phyloP scores from a whole-genome alignment of 768 basidiomycete genomes.

The Dentipellis sp. region DNA sequence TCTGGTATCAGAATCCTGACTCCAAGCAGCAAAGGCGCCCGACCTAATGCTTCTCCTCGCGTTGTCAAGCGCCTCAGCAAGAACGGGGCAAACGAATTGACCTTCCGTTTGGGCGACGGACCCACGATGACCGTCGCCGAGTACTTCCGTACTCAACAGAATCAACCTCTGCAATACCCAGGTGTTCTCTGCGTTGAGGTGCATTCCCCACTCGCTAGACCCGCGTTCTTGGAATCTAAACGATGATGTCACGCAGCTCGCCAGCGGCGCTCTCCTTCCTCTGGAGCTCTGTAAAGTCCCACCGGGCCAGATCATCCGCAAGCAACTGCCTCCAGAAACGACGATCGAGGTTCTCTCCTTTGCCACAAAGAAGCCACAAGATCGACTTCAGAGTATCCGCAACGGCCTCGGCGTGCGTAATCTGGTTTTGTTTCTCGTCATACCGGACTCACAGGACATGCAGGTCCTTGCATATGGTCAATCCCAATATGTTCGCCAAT shows the following conservation, averaged over 20 bases:
- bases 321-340: constrained; percentile 60
- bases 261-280: constrained; percentile 52
- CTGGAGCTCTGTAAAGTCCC: constrained; percentile 58
- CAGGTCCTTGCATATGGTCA: constrained; percentile 39
- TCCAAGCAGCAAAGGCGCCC: constrained; percentile 13
- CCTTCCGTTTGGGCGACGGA: constrained; percentile 52
- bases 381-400: constrained; percentile 46
- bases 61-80: constrained; percentile 52
- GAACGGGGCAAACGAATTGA: constrained; percentile 41
- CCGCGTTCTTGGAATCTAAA: not conserved
- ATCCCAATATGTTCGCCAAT: constrained; percentile 53
- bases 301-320: constrained; percentile 61
- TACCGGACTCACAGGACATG: not conserved
- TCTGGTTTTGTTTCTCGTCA: not conserved
- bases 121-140: constrained; percentile 45
- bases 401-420: constrained; percentile 40
- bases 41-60: constrained; percentile 27
- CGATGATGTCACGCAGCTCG: constrained; percentile 33
- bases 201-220: constrained; percentile 7
- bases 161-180: constrained; percentile 47
- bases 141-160: constrained; percentile 49
- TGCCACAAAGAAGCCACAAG: constrained; percentile 51
- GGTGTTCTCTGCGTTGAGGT: constrained; percentile 65
- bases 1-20: constrained; percentile 42
- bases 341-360: constrained; percentile 56